Conservation (phyloP, 352 stramenopile species). For the Globisporangium emineosum region DNA sequence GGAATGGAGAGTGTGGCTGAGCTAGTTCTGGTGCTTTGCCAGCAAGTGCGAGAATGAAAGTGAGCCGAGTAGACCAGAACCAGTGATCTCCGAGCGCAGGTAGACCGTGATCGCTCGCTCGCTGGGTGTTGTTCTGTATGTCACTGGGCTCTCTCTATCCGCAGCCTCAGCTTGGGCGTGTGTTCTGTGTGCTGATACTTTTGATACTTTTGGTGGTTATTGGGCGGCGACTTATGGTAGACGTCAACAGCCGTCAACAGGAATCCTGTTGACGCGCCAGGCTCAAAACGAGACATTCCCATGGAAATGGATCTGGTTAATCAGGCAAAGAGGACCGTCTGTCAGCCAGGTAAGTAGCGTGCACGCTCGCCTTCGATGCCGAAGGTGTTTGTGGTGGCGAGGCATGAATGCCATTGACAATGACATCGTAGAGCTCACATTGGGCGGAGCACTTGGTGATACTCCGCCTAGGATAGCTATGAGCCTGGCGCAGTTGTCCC, state of each 20-base stretch:
- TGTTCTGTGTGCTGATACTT: background rate
- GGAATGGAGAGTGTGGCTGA: background rate
- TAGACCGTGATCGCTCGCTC: no score
- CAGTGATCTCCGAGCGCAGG: background rate
- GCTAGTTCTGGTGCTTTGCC: background rate
- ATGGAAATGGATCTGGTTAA: no score
- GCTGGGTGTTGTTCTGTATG: background rate
- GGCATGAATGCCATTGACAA: background rate
- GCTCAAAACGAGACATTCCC: background rate
- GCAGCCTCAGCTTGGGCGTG: background rate
- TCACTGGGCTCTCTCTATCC: background rate
- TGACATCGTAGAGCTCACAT: background rate
- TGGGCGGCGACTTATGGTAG: background rate
- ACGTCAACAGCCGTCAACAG: slow-evolving; percentile 1
- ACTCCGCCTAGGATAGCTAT: background rate
- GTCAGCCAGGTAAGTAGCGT: no score
- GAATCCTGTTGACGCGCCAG: background rate
- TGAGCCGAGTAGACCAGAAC: background rate
- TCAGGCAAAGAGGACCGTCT: no score
- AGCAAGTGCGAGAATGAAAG: background rate
- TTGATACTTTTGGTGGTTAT: background rate
- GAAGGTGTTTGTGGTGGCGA: background rate
- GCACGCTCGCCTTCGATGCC: no score
- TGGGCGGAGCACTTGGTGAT: background rate
- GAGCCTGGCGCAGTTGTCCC: background rate